phyloP scores from a whole-genome alignment of 768 basidiomycete species.

The Leucogyrophana mollusca region DNA sequence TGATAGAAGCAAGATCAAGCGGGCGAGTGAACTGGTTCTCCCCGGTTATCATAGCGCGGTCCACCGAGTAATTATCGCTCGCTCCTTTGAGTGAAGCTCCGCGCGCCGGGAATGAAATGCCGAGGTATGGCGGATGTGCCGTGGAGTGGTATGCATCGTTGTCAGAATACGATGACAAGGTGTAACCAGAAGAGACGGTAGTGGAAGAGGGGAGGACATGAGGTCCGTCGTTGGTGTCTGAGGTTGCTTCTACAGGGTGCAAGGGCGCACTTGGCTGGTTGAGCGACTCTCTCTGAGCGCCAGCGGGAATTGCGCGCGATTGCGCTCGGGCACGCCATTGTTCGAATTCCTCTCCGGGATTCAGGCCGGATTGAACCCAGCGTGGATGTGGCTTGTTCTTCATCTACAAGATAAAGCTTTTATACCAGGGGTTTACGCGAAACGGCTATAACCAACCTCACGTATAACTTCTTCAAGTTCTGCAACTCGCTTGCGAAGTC shows the following conservation, averaged over 20 bases:
- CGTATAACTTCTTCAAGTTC: constrained; percentile 83
- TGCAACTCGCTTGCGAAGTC: constrained; percentile 71
- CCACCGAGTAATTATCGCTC: constrained; percentile 39
- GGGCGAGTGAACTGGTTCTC: constrained; percentile 31
- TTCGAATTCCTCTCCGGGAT: constrained; percentile 22
- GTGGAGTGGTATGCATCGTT: constrained; percentile 15
- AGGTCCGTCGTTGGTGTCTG: constrained; percentile 11
- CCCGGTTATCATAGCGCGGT: constrained; percentile 25
- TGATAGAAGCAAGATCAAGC: constrained; percentile 41
- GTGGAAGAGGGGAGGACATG: constrained; percentile 2
- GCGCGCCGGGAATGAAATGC: constrained; percentile 21
- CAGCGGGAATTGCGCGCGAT: constrained; percentile 16
- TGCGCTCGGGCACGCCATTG: constrained; percentile 19
- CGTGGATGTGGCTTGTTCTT: constrained; percentile 74
- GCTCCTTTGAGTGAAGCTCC: constrained; percentile 33
- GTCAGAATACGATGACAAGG: constrained; percentile 23
- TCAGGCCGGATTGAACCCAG: constrained; percentile 41
- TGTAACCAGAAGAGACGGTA: constrained; percentile 26
- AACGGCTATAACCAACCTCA: constrained; percentile 44
- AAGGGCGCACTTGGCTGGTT: constrained; percentile 5
- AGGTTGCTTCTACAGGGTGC: background rate
- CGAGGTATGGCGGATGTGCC: constrained; percentile 14
- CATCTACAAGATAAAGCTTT: constrained; percentile 39
- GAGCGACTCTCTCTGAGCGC: constrained; percentile 4
- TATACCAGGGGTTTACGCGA: background rate